Conservation (phyloP, 441 rosid genomes). For the Erodium texanum region DNA sequence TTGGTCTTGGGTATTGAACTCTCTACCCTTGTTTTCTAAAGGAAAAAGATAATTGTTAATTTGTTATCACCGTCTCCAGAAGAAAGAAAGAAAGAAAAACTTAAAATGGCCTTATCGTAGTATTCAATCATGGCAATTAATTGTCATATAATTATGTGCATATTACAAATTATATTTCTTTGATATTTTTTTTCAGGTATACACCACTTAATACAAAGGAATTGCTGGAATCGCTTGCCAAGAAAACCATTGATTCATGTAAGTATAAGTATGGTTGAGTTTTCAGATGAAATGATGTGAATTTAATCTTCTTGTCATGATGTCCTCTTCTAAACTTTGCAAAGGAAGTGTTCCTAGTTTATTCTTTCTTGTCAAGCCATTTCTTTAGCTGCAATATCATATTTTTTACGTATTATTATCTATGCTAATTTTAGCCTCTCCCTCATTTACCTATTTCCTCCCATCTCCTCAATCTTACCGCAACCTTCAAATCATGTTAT, state of each 20-base stretch:
- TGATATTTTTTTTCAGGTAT: constrained; percentile 42
- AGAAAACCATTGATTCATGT: constrained; percentile 77
- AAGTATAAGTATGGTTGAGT: constrained; percentile 24
- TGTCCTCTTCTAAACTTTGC: too few relatives aligned
- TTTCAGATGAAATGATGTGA: neutral
- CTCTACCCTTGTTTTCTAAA: constrained; percentile 12
- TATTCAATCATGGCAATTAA: neutral
- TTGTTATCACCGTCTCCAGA: too few relatives aligned
- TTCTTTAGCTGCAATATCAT: too few relatives aligned
- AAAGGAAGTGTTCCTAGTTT: too few relatives aligned
- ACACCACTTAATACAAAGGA: constrained; percentile 71
- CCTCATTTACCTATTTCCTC: neutral
- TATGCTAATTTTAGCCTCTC: neutral
- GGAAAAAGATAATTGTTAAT: neutral
- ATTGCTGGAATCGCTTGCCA: constrained; percentile 56
- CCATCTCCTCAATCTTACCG: neutral
- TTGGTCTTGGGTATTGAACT: constrained; percentile 63
- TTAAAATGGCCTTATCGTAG: neutral
- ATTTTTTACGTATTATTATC: neutral
- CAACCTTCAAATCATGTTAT: neutral
- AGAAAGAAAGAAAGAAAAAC: neutral
- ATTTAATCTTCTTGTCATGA: neutral
- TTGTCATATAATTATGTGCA: neutral
- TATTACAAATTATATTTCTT: constrained; percentile 8
- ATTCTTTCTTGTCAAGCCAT: too few relatives aligned